These are phyloP conservation scores for Antarctomyces pellizariae DNA, from an alignment of 495 filamentous ascomycete species.

Conservation along the genomic window DNA sequence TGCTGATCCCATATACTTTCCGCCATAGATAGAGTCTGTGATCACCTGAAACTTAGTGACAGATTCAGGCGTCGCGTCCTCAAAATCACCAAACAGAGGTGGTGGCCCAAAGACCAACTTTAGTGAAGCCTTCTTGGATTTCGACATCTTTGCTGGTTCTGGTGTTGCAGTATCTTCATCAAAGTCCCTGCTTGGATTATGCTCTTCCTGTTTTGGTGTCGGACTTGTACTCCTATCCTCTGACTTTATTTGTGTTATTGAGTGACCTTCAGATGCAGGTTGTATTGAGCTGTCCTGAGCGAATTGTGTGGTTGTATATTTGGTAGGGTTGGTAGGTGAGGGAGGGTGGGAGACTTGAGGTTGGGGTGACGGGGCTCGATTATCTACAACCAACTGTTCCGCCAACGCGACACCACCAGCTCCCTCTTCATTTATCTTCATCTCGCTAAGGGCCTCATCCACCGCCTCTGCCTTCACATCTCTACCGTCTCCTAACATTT, in stretches of 20 bases:
- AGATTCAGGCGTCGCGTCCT: constrained; percentile 54
- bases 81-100: constrained; percentile 40
- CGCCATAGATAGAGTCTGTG: constrained; percentile 60
- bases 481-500: constrained; percentile 18
- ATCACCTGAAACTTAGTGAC: constrained; percentile 59
- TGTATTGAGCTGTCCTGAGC: too few relatives aligned
- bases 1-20: constrained; percentile 70
- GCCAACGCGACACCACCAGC: constrained; percentile 7
- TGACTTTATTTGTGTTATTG: constrained; percentile 20
- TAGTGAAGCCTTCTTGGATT: constrained; percentile 50
- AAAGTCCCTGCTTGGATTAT: constrained; percentile 26
- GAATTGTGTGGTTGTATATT: constrained; percentile 16
- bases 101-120: constrained; percentile 37
- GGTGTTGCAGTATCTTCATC: constrained; percentile 35
- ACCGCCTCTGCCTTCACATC: constrained; percentile 19
- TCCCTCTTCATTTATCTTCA: constrained; percentile 16
- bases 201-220: constrained; percentile 15
- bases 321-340: constrained; percentile 8
- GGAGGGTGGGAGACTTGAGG: constrained; percentile 7
- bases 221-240: constrained; percentile 16
- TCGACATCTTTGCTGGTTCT: constrained; percentile 44
- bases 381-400: constrained; percentile 10
- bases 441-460: constrained; percentile 17
- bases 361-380: constrained; percentile 1
- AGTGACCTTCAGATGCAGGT: too few relatives aligned